Conservation (phyloP, 345 rosid species). For the Linum trigynum region DNA sequence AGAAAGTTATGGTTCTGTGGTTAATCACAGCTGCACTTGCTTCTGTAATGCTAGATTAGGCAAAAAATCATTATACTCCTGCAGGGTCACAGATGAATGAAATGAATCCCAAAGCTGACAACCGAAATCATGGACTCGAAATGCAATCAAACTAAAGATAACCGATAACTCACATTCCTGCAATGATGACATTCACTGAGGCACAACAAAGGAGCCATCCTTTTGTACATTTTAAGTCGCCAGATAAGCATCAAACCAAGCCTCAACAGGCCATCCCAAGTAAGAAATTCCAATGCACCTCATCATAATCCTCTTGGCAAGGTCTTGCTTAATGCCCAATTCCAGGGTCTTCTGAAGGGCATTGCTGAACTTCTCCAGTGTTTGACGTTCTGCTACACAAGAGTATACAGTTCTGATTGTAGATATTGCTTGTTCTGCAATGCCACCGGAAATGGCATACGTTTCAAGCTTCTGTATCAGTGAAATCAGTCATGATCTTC, state of each 20-base stretch:
- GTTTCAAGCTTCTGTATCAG: constrained; percentile 50
- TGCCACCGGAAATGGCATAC: constrained; percentile 55
- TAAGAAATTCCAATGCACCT: constrained; percentile 63
- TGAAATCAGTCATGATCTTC: constrained; percentile 52
- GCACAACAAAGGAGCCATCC: constrained; percentile 53
- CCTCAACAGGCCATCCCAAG: constrained; percentile 57
- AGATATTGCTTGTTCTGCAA: constrained; percentile 62
- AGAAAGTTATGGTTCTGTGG: constrained; percentile 66
- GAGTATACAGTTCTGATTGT: constrained; percentile 54
- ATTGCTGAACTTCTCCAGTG: constrained; percentile 32
- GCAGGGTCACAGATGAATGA: constrained; percentile 13
- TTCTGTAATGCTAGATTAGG: constrained; percentile 56
- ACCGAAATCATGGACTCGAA: not conserved
- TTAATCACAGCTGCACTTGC: constrained; percentile 58
- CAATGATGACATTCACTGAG: constrained; percentile 21
- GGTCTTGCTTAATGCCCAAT: constrained; percentile 47
- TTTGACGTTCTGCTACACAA: constrained; percentile 47
- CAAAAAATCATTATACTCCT: constrained; percentile 51
- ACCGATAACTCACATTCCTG: constrained; percentile 42
- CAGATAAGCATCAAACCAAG: constrained; percentile 51
- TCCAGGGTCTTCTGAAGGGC: constrained; percentile 43
- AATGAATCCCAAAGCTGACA: constrained; percentile 10
- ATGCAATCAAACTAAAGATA: too few relatives aligned
- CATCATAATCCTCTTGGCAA: constrained; percentile 57
- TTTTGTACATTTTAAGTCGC: constrained; percentile 47